Percentiles rank a stretch among this genome's conserved stretches.
phyloP scores from a whole-genome alignment of 2,329 filamentous ascomycete species.

The Scortechinia acanthostroma region DNA sequence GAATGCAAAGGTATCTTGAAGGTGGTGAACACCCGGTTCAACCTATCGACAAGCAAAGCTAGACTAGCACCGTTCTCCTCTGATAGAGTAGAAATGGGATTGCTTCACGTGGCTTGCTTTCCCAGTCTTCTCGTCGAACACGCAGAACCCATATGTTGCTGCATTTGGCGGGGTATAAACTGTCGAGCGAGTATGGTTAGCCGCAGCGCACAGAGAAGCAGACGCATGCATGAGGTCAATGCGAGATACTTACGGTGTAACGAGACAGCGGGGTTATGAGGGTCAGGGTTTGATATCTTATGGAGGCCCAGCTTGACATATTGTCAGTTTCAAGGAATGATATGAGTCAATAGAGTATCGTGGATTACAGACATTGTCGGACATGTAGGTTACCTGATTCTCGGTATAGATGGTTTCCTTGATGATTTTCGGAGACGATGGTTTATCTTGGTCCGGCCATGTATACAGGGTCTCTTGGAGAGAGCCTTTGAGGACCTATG shows the following conservation, averaged over 20 bases:
- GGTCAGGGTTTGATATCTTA: neutral
- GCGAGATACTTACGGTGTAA: neutral
- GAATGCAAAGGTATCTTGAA: too few relatives aligned
- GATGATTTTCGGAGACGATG: neutral
- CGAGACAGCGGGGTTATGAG: neutral
- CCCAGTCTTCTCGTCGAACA: neutral
- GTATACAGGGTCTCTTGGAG: constrained; percentile 77
- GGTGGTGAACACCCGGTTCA: too few relatives aligned
- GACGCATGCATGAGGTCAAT: neutral
- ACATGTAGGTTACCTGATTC: constrained; percentile 5
- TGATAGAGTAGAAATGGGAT: neutral
- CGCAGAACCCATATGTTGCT: neutral
- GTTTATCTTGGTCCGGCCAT: constrained; percentile 48
- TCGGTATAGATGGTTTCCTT: neutral
- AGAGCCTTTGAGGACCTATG: constrained; percentile 66
- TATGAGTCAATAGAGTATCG: too few relatives aligned
- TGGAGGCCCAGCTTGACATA: neutral
- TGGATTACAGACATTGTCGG: constrained; percentile 3
- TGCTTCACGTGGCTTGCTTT: neutral
- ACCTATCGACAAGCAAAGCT: too few relatives aligned
- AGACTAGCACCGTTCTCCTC: neutral
- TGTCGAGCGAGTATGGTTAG: too few relatives aligned
- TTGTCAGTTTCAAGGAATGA: too few relatives aligned
- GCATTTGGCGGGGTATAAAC: neutral
- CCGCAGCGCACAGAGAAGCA: too few relatives aligned